Conservation (phyloP, 352 stramenopile species). For the Aphanomyces euteiches region DNA sequence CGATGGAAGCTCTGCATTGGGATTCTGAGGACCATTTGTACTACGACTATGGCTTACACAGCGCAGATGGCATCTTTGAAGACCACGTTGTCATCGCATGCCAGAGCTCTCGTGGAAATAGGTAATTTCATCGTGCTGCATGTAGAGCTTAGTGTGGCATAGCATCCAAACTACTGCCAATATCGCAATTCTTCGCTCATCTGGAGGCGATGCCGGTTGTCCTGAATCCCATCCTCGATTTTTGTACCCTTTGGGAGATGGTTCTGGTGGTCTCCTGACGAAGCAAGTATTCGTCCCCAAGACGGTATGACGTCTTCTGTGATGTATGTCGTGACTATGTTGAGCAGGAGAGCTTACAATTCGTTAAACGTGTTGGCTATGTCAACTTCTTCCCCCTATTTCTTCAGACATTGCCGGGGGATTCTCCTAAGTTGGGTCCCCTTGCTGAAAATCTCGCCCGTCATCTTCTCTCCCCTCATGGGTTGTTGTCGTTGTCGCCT, state of each 20-base stretch:
- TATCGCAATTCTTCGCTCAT: not conserved
- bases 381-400: constrained; percentile 85
- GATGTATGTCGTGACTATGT: not conserved
- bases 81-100: constrained; percentile 62
- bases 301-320: constrained; percentile 34
- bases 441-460: constrained; percentile 54
- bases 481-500: constrained; percentile 84
- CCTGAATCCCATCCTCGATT: constrained; percentile 58
- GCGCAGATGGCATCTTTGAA: constrained; percentile 61
- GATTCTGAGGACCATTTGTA: constrained; percentile 56
- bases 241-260: constrained; percentile 78
- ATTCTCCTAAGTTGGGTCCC: constrained; percentile 59
- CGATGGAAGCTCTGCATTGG: constrained; percentile 71
- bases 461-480: constrained; percentile 74
- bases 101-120: constrained; percentile 1
- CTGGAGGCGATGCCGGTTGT: constrained; percentile 43
- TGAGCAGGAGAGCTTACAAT: constrained; percentile 51
- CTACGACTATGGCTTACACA: constrained; percentile 81
- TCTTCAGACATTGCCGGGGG: constrained; percentile 59
- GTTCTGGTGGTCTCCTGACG: constrained; percentile 64
- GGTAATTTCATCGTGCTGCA: not conserved
- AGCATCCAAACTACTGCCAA: constrained; percentile 17
- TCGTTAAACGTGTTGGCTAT: constrained; percentile 83
- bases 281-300: constrained; percentile 64
- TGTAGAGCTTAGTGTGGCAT: not conserved